Evolutionary conservation across 257 asterid genomes (phyloP), one percentile per base, ranked within the genome.

Genomic region (Solanum piurae): DNA sequence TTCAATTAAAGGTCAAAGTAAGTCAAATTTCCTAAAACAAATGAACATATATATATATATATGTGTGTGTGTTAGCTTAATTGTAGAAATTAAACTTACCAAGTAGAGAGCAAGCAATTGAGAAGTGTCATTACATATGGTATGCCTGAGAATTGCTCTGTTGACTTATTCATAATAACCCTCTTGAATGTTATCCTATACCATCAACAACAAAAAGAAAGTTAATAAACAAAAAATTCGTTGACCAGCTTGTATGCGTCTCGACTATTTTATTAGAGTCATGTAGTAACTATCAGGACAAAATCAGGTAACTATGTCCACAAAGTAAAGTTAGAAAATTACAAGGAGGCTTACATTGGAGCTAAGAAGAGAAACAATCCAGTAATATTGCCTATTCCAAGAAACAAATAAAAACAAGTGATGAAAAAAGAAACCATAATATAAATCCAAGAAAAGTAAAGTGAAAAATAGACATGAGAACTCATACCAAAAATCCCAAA

Each of bases 291-390:
- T 62, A 62, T 0, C 38, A 3, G 6, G 23, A 69, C 11, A 69
- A 69, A 29, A 69, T 69, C 6, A 69, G 0, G 1, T 52, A 52
- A 71, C n/a, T 71, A 4, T 14, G 2, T 12, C 5, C n/a, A 71
- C 10, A 5, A 25, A 31, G 13, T 31, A 71, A 16, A 1, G 1
- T 16, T 72, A 72, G 49, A 73, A 36, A 20, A 16, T 14, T 27
- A 29, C 3, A 46, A 46, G 10, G 49, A 29, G 40, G 11, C 85
- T 92, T 90, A 96, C 99, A 90, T 75, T 38, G 99, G 99, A 14
- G 99, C 92, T 90, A 96, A 87, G 95, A 96, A 96, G 87, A 96
- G 93, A 73, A 94, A 95, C 89, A 96, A 91, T 16, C 97, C 99
- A 83, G 93, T 91, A 69, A 92, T 93, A 89, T 96, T 94, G 73